Percentiles rank a stretch among this genome's conserved stretches.
These are phyloP conservation scores for Cladosporium halotolerans DNA, from an alignment of 2,329 filamentous ascomycete species.

Conservation along the genomic window DNA sequence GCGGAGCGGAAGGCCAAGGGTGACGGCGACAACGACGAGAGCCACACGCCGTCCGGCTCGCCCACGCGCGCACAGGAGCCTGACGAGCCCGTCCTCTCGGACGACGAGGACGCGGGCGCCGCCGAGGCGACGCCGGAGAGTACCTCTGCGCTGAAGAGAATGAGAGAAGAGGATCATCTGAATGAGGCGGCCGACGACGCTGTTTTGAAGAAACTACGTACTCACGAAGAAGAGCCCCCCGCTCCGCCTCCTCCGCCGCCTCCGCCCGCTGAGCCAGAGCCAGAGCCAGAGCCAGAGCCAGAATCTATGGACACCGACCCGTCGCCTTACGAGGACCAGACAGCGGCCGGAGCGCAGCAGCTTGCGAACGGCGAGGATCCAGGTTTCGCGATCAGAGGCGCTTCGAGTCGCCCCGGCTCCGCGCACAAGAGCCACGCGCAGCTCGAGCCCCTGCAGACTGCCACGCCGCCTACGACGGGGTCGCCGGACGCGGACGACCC, in stretches of 20 bases:
- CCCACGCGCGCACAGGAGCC: constrained; percentile 19
- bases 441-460: constrained; percentile 38
- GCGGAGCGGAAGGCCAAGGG: constrained; percentile 39
- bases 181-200: constrained; percentile 31
- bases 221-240: constrained; percentile 22
- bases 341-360: constrained; percentile 1
- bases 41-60: constrained; percentile 24
- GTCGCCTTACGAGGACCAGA: constrained; percentile 23
- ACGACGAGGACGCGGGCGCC: constrained; percentile 25
- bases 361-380: constrained; percentile 19
- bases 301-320: constrained; percentile 11
- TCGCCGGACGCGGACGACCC: constrained; percentile 30
- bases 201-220: constrained; percentile 27
- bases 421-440: constrained; percentile 15
- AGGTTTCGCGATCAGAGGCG: constrained; percentile 25
- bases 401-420: constrained; percentile 15
- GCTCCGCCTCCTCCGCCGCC: constrained; percentile 37
- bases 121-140: constrained; percentile 22
- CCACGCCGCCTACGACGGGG: constrained; percentile 37
- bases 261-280: constrained; percentile 30
- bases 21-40: constrained; percentile 13
- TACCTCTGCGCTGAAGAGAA: constrained; percentile 22
- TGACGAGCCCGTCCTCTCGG: constrained; percentile 19
- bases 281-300: constrained; percentile 5
- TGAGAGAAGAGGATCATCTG: constrained; percentile 23